Conservation (phyloP, 768 basidiomycete species). For the Amanita pseudoporphyria region DNA sequence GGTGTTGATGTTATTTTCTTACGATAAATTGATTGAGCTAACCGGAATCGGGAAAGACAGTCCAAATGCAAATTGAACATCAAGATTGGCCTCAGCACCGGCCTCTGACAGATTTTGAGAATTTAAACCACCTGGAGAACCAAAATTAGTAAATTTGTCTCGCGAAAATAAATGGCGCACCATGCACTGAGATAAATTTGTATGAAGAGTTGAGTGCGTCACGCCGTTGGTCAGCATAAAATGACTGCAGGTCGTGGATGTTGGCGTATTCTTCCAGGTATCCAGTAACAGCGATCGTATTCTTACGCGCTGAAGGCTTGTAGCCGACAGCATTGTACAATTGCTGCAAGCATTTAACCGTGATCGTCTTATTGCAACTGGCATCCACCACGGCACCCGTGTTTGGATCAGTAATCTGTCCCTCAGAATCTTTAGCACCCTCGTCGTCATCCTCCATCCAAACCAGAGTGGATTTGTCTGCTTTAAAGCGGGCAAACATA, state of each 20-base stretch:
- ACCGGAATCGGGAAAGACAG: slow-evolving; percentile 49
- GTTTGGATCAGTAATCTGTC: slow-evolving; percentile 12
- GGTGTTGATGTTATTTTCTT: not conserved
- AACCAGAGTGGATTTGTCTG: slow-evolving; percentile 23
- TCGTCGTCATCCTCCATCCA: slow-evolving; percentile 15
- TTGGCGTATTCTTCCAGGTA: slow-evolving; percentile 51
- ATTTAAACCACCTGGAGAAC: slow-evolving; percentile 44
- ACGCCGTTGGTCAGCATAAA: slow-evolving; percentile 39
- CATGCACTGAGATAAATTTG: slow-evolving; percentile 44
- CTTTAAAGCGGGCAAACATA: slow-evolving; percentile 38
- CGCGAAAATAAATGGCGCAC: no score
- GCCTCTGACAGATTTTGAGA: slow-evolving; percentile 43
- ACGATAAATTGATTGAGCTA: not conserved
- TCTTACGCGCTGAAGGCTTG: slow-evolving; percentile 29
- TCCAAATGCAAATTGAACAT: slow-evolving; percentile 60
- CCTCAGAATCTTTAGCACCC: slow-evolving; percentile 8
- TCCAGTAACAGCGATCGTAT: slow-evolving; percentile 44
- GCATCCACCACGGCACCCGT: slow-evolving; percentile 33
- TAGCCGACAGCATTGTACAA: slow-evolving; percentile 46
- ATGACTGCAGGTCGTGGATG: slow-evolving; percentile 37
- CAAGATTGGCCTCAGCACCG: slow-evolving; percentile 58
- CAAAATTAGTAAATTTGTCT: no score
- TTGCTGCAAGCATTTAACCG: slow-evolving; percentile 41
- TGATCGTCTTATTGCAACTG: slow-evolving; percentile 40
- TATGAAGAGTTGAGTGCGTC: slow-evolving; percentile 41